Evolutionary conservation across 306 rosid species (phyloP), one percentile per base, ranked within the genome.

Genomic region (Mimosa pudica): DNA sequence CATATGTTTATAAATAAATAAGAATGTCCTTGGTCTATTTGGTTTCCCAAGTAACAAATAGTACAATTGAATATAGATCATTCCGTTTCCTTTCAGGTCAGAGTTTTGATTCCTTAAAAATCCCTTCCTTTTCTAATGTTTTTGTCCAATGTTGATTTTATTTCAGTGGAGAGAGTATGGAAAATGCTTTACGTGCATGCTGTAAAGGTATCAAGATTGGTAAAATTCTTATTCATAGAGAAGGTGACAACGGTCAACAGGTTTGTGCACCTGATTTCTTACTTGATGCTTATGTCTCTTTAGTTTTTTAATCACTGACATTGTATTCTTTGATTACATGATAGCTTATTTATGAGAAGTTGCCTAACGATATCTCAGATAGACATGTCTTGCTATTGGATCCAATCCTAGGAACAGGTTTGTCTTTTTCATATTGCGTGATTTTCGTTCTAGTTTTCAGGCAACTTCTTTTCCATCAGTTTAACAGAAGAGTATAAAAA

Each of bases 141-240:
- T 38, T 70, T 66, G 48, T 84, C 74, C 52, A 60, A 62, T 36
- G 60, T 46, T 67, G 68, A 57, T 60, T 61, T 60, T 9, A 78
- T 85, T 77, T 77, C 89, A 96, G 99, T 79, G 99, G 99, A 42
- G 99, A 96, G 90, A 96, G 99, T 80, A 96, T 96, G 99, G 99
- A 96, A 87, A 96, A 96, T 81, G 99, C 99, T 73, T 82, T 96
- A 82, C 87, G 99, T 75, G 98, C 98, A 69, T 96, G 99, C 80
- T 93, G 99, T 81, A 93, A 96, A 87, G 99, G 99, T 82, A 96
- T 96, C 84, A 96, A 96, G 92, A 96, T 96, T 78, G 99, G 99
- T 67, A 96, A 96, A 87, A 96, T 93, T 86, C 90, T 93, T 70
- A 96, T 96, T 84, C 99, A 96, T 71, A 88, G 99, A 80, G 99